Conservation (phyloP, 2,329 filamentous ascomycete genomes). For the Drechslerella dactyloides region DNA sequence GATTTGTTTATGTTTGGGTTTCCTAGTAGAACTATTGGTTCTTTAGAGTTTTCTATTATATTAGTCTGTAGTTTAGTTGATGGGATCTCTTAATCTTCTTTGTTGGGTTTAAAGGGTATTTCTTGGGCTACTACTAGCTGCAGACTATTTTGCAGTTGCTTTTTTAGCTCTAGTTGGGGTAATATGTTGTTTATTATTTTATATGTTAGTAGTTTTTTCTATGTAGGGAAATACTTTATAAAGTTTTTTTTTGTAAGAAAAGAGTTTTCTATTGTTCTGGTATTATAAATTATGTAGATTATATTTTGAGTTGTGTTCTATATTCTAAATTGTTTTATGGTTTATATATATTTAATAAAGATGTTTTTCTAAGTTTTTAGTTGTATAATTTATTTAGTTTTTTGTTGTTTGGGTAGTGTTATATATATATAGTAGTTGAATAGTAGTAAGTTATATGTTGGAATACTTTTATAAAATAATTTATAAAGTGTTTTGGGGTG, state of each 20-base stretch:
- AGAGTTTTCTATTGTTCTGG: slow-evolving; percentile 14
- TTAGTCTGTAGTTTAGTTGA: background rate
- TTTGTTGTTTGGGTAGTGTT: background rate
- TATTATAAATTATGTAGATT: slow-evolving; percentile 16
- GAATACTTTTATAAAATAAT: background rate
- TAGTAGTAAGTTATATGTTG: background rate
- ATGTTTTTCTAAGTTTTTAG: background rate
- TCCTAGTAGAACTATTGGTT: slow-evolving; percentile 4
- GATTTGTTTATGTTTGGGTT: background rate
- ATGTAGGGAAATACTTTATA: slow-evolving; percentile 22
- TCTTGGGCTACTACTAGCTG: background rate
- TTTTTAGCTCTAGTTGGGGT: background rate
- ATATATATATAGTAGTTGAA: too few relatives aligned
- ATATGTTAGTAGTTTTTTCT: slow-evolving; percentile 22
- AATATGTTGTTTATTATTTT: slow-evolving; percentile 8
- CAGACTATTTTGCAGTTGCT: background rate
- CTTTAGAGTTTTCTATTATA: background rate
- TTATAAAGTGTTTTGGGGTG: background rate
- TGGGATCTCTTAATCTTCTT: slow-evolving; percentile 6
- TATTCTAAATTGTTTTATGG: slow-evolving; percentile 7
- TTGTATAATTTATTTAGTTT: slow-evolving; percentile 5
- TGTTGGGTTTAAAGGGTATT: background rate
- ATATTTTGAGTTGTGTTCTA: slow-evolving; percentile 3
- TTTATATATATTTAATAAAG: slow-evolving; percentile 14
- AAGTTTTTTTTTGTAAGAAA: too few relatives aligned